Conservation (phyloP, 1,284 basidiomycete species). For the Austroboletus niveus region DNA sequence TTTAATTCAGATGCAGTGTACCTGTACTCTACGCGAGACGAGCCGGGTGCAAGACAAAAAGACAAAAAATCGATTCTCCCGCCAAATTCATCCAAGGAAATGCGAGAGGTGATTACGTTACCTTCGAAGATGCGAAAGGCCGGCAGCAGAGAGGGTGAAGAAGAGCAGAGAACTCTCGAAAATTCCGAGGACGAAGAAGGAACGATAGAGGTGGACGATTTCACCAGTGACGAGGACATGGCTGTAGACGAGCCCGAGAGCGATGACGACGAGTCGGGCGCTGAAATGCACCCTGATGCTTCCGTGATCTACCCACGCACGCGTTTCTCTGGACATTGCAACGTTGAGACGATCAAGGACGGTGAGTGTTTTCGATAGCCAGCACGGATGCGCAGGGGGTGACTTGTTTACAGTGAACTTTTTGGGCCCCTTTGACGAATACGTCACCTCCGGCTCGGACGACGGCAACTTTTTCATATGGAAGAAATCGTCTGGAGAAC, state of each 20-base stretch:
- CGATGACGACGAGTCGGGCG: slow-evolving; percentile 34
- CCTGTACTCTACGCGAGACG: slow-evolving; percentile 78
- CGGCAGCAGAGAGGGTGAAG: slow-evolving; percentile 2
- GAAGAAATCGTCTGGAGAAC: slow-evolving; percentile 63
- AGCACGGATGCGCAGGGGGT: not conserved
- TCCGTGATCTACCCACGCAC: slow-evolving; percentile 69
- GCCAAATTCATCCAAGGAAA: slow-evolving; percentile 17
- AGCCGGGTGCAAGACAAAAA: slow-evolving; percentile 34
- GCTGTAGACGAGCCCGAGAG: slow-evolving; percentile 29
- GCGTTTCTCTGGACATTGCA: slow-evolving; percentile 74
- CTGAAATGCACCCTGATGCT: slow-evolving; percentile 38
- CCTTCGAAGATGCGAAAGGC: not conserved
- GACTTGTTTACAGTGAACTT: slow-evolving; percentile 68
- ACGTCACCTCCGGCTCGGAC: slow-evolving; percentile 85
- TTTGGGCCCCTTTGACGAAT: slow-evolving; percentile 75
- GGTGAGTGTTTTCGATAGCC: slow-evolving; percentile 48
- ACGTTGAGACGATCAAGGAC: slow-evolving; percentile 89
- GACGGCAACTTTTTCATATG: slow-evolving; percentile 87
- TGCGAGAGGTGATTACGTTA: not conserved
- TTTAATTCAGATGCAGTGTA: slow-evolving; percentile 80
- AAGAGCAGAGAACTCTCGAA: slow-evolving; percentile 1
- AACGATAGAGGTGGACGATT: slow-evolving; percentile 27
- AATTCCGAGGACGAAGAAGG: slow-evolving; percentile 17
- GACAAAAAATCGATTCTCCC: slow-evolving; percentile 16
- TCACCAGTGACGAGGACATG: slow-evolving; percentile 13